phyloP scores from a whole-genome alignment of 192 early-diverging fungal species.

The Entomortierella beljakovae region DNA sequence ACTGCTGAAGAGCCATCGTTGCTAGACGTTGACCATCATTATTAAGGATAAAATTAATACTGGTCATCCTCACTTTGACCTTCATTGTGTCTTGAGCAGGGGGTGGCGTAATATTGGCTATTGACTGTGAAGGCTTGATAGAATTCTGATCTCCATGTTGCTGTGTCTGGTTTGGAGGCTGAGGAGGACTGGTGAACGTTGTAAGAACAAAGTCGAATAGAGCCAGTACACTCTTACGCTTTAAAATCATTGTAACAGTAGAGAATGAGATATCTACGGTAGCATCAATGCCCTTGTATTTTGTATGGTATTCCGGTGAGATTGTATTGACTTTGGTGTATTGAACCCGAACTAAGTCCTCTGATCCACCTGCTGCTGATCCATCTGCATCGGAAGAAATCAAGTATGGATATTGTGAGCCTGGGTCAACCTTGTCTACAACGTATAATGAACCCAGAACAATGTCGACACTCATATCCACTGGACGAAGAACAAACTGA shows the following conservation, averaged over 20 bases:
- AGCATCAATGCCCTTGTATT: constrained; percentile 84
- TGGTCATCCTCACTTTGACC: constrained; percentile 79
- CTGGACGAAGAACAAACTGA: constrained; percentile 74
- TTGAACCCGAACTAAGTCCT: constrained; percentile 76
- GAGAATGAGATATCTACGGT: constrained; percentile 83
- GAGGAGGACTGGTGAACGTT: constrained; percentile 66
- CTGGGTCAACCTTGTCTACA: constrained; percentile 71
- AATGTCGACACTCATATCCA: constrained; percentile 80
- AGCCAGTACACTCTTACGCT: constrained; percentile 84
- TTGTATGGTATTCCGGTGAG: constrained; percentile 78
- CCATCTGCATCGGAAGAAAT: constrained; percentile 62
- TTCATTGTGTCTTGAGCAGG: constrained; percentile 68
- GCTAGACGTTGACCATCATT: constrained; percentile 84
- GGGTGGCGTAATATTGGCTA: constrained; percentile 13
- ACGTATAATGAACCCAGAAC: constrained; percentile 83
- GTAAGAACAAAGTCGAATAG: constrained; percentile 87
- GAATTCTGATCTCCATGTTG: constrained; percentile 10
- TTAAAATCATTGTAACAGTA: constrained; percentile 84
- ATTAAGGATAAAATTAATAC: constrained; percentile 86
- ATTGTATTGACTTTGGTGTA: constrained; percentile 78
- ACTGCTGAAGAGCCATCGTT: constrained; percentile 76
- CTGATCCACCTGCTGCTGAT: constrained; percentile 56
- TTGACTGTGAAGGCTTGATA: background rate
- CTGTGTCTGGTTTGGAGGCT: background rate
- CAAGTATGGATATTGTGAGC: constrained; percentile 69